Evolutionary conservation across 129 eudicot species (phyloP).

Genomic region (Dittrichia graveolens): DNA sequence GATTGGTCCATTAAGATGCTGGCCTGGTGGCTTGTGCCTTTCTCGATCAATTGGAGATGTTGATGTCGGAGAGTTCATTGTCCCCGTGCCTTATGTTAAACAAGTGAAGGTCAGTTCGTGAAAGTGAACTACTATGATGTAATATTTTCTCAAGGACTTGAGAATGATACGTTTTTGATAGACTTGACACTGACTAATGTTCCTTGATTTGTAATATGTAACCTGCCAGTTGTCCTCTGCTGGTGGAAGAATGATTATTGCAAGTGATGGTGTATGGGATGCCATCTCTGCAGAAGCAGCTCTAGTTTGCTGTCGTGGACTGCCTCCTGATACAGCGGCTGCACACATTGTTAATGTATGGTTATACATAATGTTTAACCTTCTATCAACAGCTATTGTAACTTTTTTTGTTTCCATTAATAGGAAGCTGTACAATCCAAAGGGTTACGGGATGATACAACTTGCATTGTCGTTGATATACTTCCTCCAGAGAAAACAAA

Average conservation of each 20-base stretch:
- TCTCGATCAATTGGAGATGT: slow-evolving; percentile 94
- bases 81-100: slow-evolving; percentile 93
- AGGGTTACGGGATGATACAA: slow-evolving; percentile 97
- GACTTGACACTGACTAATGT: neutral
- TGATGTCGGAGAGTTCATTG: slow-evolving; percentile 97
- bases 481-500: slow-evolving; percentile 67
- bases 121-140: slow-evolving; percentile 8
- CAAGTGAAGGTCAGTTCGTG: slow-evolving; percentile 84
- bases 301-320: slow-evolving; percentile 76
- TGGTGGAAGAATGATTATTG: slow-evolving; percentile 88
- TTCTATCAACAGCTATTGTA: neutral
- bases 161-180: neutral
- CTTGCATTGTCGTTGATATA: slow-evolving; percentile 93
- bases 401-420: slow-evolving; percentile 11
- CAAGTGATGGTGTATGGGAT: slow-evolving; percentile 99
- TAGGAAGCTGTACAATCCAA: slow-evolving; percentile 82
- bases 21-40: slow-evolving; percentile 99
- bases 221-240: slow-evolving; percentile 78
- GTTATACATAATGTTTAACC: neutral
- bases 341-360: slow-evolving; percentile 87
- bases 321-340: slow-evolving; percentile 92
- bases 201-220: slow-evolving; percentile 16
- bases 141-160: neutral
- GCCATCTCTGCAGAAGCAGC: slow-evolving; percentile 84
- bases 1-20: slow-evolving; percentile 99